These are phyloP conservation scores for Xylaria grammica DNA, from an alignment of 495 filamentous ascomycete species.

Conservation along the genomic window DNA sequence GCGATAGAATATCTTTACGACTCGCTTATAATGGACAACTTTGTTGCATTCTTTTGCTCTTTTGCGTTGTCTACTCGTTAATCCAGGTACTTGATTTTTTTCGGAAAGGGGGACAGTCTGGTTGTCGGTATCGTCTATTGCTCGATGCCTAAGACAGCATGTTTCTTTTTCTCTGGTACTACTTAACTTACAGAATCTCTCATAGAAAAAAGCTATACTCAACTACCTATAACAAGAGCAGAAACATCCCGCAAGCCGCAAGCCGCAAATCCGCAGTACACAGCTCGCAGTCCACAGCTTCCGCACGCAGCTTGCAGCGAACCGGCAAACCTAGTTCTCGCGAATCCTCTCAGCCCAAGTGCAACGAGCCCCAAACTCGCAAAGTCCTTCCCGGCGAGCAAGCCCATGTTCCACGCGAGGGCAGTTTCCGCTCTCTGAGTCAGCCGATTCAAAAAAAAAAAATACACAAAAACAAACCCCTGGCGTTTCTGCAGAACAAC, in stretches of 20 bases:
- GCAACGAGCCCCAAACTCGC: conserved; percentile 7
- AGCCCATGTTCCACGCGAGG: neutral
- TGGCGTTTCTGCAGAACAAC: neutral
- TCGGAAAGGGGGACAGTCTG: neutral
- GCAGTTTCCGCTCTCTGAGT: conserved; percentile 6
- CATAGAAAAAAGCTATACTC: conserved; percentile 7
- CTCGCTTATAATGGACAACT: conserved; percentile 18
- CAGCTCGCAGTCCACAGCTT: neutral
- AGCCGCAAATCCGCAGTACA: no score
- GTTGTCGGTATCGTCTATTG: conserved; percentile 13
- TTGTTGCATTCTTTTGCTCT: conserved; percentile 1
- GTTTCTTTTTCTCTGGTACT: conserved; percentile 3
- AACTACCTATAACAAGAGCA: neutral
- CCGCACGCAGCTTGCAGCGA: conserved; percentile 10
- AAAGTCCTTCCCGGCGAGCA: conserved; percentile 13
- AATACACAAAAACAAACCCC: neutral
- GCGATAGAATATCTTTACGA: conserved; percentile 17
- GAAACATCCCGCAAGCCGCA: neutral
- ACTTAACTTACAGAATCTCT: conserved; percentile 18
- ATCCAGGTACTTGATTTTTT: neutral
- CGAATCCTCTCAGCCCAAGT: neutral
- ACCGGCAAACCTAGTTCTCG: conserved; percentile 8
- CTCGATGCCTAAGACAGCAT: neutral
- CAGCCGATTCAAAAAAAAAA: conserved; percentile 10
- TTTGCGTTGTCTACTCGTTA: conserved; percentile 10